Base-by-base conservation (phyloP, 768 basidiomycete genomes). In the Hydnum rufescens region DNA sequence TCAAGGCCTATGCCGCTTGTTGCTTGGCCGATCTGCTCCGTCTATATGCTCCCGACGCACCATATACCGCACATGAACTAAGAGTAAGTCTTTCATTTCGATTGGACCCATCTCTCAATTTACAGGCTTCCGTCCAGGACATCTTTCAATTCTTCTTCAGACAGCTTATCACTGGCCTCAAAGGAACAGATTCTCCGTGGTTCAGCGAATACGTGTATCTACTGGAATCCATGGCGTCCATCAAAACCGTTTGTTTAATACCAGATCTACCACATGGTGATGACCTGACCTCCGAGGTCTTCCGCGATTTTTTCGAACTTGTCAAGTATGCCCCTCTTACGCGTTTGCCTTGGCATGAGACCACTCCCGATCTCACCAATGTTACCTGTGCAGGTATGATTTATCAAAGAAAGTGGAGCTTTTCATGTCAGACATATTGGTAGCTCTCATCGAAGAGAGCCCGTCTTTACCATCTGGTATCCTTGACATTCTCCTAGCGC, bases 61-160 rank as follows among this genome's bases (percentile, higher is more conserved):
- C 95, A 8, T 97, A 93, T 63, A 92, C 81, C 13, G 78, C 81
- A 49, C 66, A 73, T 47, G 86, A 96, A 64, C 76, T 97, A 46
- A 59, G 66, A 57, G 71, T 71, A 49, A 53, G 65, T 49, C 31
- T 53, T 8, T 31, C 39, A 16, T 51, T 32, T 54, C 1, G 13
- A 13, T 28, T 2, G 26, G 16, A 16, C 13, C 16, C 13, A 13
- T 16, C 13, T 16, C 25, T 32, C 8, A 23, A 39, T 29, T 42
- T 8, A 25, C 19, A 26, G 18, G 25, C 39, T 23, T 26, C 18
- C 48, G 13, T 25, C 25, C 74, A 85, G 70, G 89, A 95, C 65
- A 92, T 97, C 63, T 99, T 99, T 66, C 78, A 89, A 59, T 97
- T 99, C 72, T 87, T 97, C 74, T 79, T 89, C 63, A 71, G 77